These are phyloP conservation scores for Lichtheimia ornata DNA, from an alignment of 371 early-diverging fungal species.

Conservation along the genomic window DNA sequence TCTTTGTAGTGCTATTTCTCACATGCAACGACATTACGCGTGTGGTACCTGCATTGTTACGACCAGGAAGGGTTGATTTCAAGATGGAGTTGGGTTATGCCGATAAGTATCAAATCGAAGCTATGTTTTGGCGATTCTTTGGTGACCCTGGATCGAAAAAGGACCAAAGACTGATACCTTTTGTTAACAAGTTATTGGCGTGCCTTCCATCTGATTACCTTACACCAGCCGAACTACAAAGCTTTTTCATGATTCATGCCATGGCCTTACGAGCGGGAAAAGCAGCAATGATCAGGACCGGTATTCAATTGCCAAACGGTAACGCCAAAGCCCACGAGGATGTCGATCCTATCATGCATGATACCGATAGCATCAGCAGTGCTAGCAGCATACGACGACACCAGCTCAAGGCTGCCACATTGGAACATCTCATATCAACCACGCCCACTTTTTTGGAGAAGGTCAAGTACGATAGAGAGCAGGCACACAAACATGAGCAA, in stretches of 20 bases:
- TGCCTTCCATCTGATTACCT: constrained; percentile 30
- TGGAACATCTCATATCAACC: constrained; percentile 11
- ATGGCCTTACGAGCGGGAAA: constrained; percentile 2
- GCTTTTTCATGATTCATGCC: constrained; percentile 28
- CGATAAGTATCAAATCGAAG: constrained; percentile 63
- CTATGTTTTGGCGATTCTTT: constrained; percentile 54
- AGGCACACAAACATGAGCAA: constrained; percentile 19
- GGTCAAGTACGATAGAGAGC: constrained; percentile 29
- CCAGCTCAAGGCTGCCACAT: no score
- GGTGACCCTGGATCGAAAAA: constrained; percentile 5
- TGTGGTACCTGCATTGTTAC: constrained; percentile 91
- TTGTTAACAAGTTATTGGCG: constrained; percentile 15
- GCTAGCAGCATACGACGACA: no score
- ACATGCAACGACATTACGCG: constrained; percentile 92
- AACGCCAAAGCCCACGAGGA: no score
- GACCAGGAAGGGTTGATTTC: constrained; percentile 95
- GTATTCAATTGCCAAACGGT: no score
- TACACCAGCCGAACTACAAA: constrained; percentile 53
- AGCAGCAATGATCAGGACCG: no score
- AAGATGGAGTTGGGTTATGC: constrained; percentile 82
- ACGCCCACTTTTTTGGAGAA: constrained; percentile 25
- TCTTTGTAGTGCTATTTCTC: constrained; percentile 74
- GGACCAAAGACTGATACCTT: not conserved
- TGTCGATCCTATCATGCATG: no score
- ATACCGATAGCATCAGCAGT: no score